A percentile compares a stretch with the other conserved stretches of the same genome.
Evolutionary conservation across 805 yeast genomes (phyloP).

Genomic region (Kodamaea nitidulidarum): DNA sequence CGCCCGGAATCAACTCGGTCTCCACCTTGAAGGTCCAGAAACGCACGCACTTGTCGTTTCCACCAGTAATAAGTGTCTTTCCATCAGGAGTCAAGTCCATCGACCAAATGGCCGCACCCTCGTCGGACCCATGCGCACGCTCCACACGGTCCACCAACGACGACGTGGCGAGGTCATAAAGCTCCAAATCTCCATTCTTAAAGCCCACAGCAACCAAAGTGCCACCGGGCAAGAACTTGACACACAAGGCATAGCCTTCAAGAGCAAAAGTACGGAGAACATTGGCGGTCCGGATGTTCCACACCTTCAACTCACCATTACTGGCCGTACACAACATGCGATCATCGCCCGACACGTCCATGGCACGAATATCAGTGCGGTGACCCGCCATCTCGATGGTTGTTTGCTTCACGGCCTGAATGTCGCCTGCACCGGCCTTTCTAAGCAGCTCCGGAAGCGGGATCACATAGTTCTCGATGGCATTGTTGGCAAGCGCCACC

Average conservation of each 20-base stretch:
- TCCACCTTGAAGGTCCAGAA: constrained; percentile 83
- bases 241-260: constrained; percentile 80
- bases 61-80: constrained; percentile 79
- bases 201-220: constrained; percentile 82
- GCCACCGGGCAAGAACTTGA: constrained; percentile 88
- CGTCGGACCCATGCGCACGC: constrained; percentile 51
- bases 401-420: constrained; percentile 45
- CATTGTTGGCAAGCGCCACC: constrained; percentile 66
- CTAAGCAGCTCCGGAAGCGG: constrained; percentile 52
- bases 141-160: constrained; percentile 65
- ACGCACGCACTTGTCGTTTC: constrained; percentile 86
- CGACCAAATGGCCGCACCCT: constrained; percentile 74
- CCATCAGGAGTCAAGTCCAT: constrained; percentile 86
- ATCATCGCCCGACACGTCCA: constrained; percentile 78
- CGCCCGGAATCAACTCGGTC: constrained; percentile 68
- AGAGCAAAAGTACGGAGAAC: constrained; percentile 73
- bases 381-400: constrained; percentile 79
- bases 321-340: constrained; percentile 84
- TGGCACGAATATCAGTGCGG: constrained; percentile 80
- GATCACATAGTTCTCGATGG: constrained; percentile 64
- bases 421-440: constrained; percentile 43
- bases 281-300: constrained; percentile 72
- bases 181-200: constrained; percentile 76
- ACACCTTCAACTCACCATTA: constrained; percentile 81
- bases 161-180: constrained; percentile 84